A percentile compares a stretch with the other conserved stretches of the same genome.
phyloP scores from a whole-genome alignment of 2,329 filamentous ascomycete genomes.

The Colletotrichum sidae region DNA sequence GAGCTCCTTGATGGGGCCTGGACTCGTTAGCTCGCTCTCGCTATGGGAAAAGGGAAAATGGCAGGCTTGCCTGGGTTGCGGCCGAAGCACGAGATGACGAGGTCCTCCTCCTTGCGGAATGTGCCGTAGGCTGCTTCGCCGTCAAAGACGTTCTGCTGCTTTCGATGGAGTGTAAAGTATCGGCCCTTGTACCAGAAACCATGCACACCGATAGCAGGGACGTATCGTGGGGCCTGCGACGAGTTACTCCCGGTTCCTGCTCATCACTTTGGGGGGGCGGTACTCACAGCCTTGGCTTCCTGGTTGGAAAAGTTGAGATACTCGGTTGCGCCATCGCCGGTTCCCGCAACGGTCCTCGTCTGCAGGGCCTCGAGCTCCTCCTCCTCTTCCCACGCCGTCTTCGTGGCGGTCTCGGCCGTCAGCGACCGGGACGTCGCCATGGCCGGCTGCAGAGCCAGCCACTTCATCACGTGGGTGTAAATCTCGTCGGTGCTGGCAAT shows the following conservation, averaged over 20 bases:
- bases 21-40: background rate
- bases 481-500: slow-evolving; percentile 68
- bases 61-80: slow-evolving; percentile 49
- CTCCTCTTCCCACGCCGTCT: slow-evolving; percentile 68
- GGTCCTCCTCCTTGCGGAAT: slow-evolving; percentile 63
- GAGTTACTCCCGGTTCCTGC: slow-evolving; percentile 8
- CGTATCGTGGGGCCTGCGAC: slow-evolving; percentile 59
- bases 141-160: slow-evolving; percentile 56
- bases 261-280: background rate
- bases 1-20: slow-evolving; percentile 66
- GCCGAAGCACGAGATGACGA: slow-evolving; percentile 67
- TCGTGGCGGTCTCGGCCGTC: slow-evolving; percentile 66
- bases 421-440: slow-evolving; percentile 64
- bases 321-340: slow-evolving; percentile 46
- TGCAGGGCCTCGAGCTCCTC: slow-evolving; percentile 56
- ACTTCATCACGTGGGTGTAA: slow-evolving; percentile 69
- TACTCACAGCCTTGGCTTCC: slow-evolving; percentile 60
- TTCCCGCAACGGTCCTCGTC: slow-evolving; percentile 49
- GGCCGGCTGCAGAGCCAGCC: slow-evolving; percentile 64
- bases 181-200: slow-evolving; percentile 65
- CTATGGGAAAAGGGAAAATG: background rate
- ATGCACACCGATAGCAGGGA: slow-evolving; percentile 65
- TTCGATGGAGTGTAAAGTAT: slow-evolving; percentile 61
- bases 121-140: slow-evolving; percentile 49
- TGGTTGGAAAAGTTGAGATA: slow-evolving; percentile 72